Percentiles rank a stretch among this genome's conserved stretches.
Conservation (phyloP, 257 asterid species). For the Mitragyna speciosa region DNA sequence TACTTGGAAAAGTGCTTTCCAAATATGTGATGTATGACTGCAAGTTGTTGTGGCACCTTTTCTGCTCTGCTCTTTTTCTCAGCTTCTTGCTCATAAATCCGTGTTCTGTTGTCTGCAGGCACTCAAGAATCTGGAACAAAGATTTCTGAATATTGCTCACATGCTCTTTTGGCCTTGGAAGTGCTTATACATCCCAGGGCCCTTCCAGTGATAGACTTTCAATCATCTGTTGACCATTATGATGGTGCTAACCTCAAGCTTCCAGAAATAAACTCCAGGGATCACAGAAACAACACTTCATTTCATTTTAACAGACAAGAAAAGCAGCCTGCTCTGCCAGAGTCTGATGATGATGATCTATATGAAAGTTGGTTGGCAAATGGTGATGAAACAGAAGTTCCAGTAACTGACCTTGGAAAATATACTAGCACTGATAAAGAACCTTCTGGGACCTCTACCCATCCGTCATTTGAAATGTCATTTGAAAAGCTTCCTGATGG, state of each 20-base stretch:
- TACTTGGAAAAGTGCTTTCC: neutral
- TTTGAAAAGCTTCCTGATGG: slow-evolving; percentile 23
- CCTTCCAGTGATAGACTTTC: slow-evolving; percentile 48
- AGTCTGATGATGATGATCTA: slow-evolving; percentile 54
- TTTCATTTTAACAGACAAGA: slow-evolving; percentile 30
- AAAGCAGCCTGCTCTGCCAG: slow-evolving; percentile 38
- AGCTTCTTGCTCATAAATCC: neutral
- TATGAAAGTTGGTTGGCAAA: slow-evolving; percentile 50
- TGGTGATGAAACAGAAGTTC: slow-evolving; percentile 42
- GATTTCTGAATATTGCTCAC: slow-evolving; percentile 55
- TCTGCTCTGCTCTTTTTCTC: neutral
- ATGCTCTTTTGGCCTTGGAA: slow-evolving; percentile 69
- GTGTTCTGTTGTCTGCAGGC: slow-evolving; percentile 42
- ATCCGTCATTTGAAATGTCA: slow-evolving; percentile 21
- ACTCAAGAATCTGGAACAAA: slow-evolving; percentile 54
- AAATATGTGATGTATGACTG: neutral
- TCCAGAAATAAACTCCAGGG: slow-evolving; percentile 25
- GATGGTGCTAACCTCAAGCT: slow-evolving; percentile 31
- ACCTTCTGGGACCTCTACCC: slow-evolving; percentile 17
- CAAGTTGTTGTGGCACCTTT: neutral
- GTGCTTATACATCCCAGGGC: slow-evolving; percentile 76
- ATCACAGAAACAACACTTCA: slow-evolving; percentile 23
- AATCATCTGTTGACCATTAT: slow-evolving; percentile 24
- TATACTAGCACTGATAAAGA: slow-evolving; percentile 17
- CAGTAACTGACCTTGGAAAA: slow-evolving; percentile 27